Evolutionary conservation across 2,329 filamentous ascomycete genomes (phyloP), one percentile per base, ranked within the genome.

Genomic region (Ophiostoma populinum): DNA sequence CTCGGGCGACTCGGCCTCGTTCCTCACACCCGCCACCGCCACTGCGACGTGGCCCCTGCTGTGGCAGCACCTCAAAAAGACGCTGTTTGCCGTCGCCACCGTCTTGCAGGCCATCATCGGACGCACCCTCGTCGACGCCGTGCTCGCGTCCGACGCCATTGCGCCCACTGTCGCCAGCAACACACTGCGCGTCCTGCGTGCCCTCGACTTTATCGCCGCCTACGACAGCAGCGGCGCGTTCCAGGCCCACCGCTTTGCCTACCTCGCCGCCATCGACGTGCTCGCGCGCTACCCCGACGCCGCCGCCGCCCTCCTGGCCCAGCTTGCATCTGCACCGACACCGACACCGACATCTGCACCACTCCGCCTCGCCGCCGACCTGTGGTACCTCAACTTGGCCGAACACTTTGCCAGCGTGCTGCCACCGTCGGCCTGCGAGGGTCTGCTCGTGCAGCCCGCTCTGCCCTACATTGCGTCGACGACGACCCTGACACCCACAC

Each of bases 361-460:
- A 83, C 2, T 15, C 12, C 31, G 21, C 15, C 15, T 25, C 4
- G 31, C 31, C 7, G 29, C 39, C n/a, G 80, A 90, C 49, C 67
- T 92, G 12, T 93, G 82, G 58, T 92, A 92, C 55, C 67, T 94
- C 42, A 90, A 92, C 49, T 70, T 77, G 0, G 76, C 80, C 2
- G 86, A 93, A 51, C 81, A 92, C 51, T 74, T 93, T 40, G 75
- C 82, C 0, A 61, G 85, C 7, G 59, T 71, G 3, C 55, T 93
- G 2, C 61, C 80, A 0, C 65, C 78, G 1, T 57, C 65, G 4
- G 65, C 70, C 3, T 82, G 75, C 46, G 80, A 92, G 46, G 62
- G 70, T 3, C 61, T 92, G 2, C 67, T 92, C 12, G 61, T 92
- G 35, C 67, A 75, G 22, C 76, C 81, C 1, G 79, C 83, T 6